Percentiles rank a stretch among this genome's conserved stretches.
Evolutionary conservation across 257 asterid species (phyloP).

Genomic region (Capsicum baccatum): DNA sequence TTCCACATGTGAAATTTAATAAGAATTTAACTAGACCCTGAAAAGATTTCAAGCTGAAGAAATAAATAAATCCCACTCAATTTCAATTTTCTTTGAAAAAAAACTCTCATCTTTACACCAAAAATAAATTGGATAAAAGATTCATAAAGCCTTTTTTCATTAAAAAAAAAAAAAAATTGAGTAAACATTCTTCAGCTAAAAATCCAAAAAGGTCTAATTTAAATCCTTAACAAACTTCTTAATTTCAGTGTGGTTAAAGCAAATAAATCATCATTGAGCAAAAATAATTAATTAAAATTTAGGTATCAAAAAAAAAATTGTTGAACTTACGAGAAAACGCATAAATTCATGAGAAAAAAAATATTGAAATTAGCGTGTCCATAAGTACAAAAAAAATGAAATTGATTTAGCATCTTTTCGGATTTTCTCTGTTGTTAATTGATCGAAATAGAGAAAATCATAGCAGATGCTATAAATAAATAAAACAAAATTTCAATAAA

Average conservation of each 20-base stretch:
- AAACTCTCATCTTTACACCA: constrained; percentile 48
- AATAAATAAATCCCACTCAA: constrained; percentile 32
- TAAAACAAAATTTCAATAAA: neutral
- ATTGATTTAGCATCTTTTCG: constrained; percentile 56
- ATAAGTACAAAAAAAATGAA: constrained; percentile 37
- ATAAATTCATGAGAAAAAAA: constrained; percentile 42
- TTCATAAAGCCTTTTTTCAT: constrained; percentile 45
- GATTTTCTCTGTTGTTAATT: constrained; percentile 39
- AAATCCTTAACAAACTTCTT: constrained; percentile 32
- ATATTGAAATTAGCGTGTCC: constrained; percentile 67
- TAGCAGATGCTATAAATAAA: constrained; percentile 41
- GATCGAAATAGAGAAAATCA: constrained; percentile 47
- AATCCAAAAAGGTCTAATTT: constrained; percentile 41
- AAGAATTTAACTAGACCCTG: constrained; percentile 29
- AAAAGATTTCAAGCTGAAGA: constrained; percentile 43
- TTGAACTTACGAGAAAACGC: constrained; percentile 80
- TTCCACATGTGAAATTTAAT: constrained; percentile 54
- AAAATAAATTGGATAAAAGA: constrained; percentile 40
- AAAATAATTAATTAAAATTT: neutral
- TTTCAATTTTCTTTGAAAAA: constrained; percentile 31
- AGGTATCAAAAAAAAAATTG: neutral
- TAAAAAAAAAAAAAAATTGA: constrained; percentile 25
- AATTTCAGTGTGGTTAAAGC: constrained; percentile 90
- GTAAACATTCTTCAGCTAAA: constrained; percentile 37
- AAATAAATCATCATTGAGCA: constrained; percentile 73